phyloP scores from a whole-genome alignment of 129 eudicot genomes.

The Deinandra increscens region DNA sequence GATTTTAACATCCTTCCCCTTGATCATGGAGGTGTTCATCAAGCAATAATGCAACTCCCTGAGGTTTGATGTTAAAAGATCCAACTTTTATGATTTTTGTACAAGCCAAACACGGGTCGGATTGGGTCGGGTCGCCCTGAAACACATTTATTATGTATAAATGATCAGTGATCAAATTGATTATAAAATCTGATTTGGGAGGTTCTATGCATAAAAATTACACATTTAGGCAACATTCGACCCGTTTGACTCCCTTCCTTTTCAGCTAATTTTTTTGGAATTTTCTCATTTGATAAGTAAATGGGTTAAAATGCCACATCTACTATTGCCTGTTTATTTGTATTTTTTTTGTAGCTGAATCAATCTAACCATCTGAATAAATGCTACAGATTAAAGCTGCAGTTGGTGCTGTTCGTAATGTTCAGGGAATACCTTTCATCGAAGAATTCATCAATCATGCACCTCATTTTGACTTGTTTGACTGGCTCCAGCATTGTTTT shows the following conservation, averaged over 20 bases:
- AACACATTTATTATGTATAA: background rate
- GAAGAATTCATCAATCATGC: constrained; percentile 51
- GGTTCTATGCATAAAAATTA: background rate
- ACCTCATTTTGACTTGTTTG: constrained; percentile 60
- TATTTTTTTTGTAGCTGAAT: background rate
- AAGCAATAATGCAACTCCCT: constrained; percentile 93
- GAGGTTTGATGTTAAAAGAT: constrained; percentile 58
- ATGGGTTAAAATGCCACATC: background rate
- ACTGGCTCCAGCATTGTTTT: constrained; percentile 83
- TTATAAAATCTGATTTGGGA: background rate
- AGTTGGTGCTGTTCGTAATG: constrained; percentile 62
- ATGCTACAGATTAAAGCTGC: constrained; percentile 76
- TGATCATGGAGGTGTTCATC: constrained; percentile 87
- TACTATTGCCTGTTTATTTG: background rate
- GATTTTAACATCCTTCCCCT: constrained; percentile 95
- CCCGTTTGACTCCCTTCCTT: background rate
- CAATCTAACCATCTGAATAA: constrained; percentile 5
- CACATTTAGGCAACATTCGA: background rate
- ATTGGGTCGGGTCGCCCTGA: background rate
- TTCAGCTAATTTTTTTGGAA: background rate
- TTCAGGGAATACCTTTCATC: constrained; percentile 74
- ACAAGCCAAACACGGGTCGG: background rate
- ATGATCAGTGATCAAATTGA: background rate
- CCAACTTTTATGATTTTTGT: background rate
- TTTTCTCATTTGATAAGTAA: constrained; percentile 2